A percentile compares a stretch with the other conserved stretches of the same genome.
Evolutionary conservation across 1,284 basidiomycete species (phyloP).

Genomic region (Afroboletus lepidellus): DNA sequence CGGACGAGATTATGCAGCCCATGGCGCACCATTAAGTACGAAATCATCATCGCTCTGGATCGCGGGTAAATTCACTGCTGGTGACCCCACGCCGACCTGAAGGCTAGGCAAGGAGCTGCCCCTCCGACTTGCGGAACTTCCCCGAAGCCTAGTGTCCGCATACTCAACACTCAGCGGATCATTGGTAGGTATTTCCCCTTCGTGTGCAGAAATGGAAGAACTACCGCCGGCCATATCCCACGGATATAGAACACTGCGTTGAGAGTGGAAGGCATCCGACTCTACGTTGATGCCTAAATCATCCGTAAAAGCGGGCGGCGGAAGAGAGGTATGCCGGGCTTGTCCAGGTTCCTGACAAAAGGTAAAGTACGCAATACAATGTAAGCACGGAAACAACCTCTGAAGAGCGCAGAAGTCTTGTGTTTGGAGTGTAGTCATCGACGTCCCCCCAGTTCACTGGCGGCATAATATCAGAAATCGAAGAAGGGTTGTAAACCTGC

Average conservation of each 20-base stretch:
- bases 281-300: conserved; percentile 46
- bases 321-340: conserved; percentile 60
- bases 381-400: conserved; percentile 45
- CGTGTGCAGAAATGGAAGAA: conserved; percentile 48
- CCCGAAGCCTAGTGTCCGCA: conserved; percentile 52
- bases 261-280: conserved; percentile 48
- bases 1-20: background rate
- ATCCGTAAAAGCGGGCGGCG: conserved; percentile 47
- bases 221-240: conserved; percentile 77
- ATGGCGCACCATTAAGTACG: conserved; percentile 53
- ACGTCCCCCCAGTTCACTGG: conserved; percentile 24
- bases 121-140: conserved; percentile 49
- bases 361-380: conserved; percentile 6
- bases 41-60: conserved; percentile 59
- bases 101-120: conserved; percentile 53
- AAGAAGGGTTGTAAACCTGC: background rate
- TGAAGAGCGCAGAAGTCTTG: conserved; percentile 52
- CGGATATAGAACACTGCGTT: conserved; percentile 70
- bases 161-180: conserved; percentile 49
- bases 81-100: conserved; percentile 45
- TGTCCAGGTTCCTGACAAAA: conserved; percentile 68
- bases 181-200: conserved; percentile 41
- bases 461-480: conserved; percentile 2
- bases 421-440: conserved; percentile 16
- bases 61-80: conserved; percentile 40